phyloP scores from a whole-genome alignment of 2,329 filamentous ascomycete genomes.

The Chalaropsis ovoidea region DNA sequence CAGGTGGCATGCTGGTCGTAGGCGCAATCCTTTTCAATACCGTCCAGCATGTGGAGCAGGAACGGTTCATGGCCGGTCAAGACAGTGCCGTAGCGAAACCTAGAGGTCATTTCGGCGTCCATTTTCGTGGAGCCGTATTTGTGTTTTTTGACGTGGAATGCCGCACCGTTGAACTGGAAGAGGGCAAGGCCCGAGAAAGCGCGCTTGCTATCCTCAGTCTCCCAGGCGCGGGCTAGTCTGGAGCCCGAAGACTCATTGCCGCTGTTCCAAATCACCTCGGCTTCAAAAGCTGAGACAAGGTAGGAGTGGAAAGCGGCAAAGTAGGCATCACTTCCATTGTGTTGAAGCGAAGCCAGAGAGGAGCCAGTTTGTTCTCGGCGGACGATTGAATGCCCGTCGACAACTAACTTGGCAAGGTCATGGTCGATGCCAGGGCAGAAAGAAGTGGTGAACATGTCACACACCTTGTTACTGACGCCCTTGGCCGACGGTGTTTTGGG shows the following conservation, averaged over 20 bases:
- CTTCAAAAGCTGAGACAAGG: conserved; percentile 2
- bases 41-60: not conserved
- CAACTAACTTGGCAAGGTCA: not conserved
- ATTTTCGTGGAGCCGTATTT: not conserved
- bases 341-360: not conserved
- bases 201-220: too few relatives aligned
- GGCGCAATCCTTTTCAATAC: not conserved
- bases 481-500: not conserved
- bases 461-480: conserved; percentile 1
- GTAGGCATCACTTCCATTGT: conserved; percentile 8
- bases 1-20: conserved; percentile 1
- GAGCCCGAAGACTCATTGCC: not conserved
- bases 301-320: conserved; percentile 14
- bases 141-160: conserved; percentile 11
- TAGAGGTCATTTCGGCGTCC: not conserved
- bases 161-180: not conserved
- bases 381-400: not conserved
- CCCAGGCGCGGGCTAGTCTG: not conserved
- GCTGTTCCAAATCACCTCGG: conserved; percentile 8
- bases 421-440: not conserved
- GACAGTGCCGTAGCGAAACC: not conserved
- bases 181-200: not conserved
- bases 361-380: not conserved
- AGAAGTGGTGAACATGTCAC: not conserved
- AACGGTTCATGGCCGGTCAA: not conserved